phyloP scores from a whole-genome alignment of 257 asterid species.

The Ophiorrhiza pumila region DNA sequence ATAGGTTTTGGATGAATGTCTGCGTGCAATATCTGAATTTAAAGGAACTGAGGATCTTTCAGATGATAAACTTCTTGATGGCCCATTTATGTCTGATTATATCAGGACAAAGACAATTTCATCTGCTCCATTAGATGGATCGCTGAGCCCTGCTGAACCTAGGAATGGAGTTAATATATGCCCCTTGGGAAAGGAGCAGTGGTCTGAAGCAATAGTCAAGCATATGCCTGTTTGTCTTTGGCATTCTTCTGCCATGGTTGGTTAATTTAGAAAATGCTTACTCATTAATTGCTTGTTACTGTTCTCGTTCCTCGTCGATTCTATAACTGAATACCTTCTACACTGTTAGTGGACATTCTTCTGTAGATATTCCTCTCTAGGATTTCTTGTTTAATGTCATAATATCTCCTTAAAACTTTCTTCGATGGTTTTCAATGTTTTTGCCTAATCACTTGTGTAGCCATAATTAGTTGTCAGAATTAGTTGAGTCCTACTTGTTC shows the following conservation, averaged over 20 bases:
- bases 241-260: conserved; percentile 82
- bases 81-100: conserved; percentile 83
- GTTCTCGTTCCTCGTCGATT: conserved; percentile 1
- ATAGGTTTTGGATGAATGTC: conserved; percentile 91
- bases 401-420: not conserved
- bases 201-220: conserved; percentile 72
- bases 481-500: not conserved
- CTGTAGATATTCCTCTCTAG: not conserved
- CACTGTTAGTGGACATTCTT: not conserved
- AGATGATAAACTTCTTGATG: conserved; percentile 64
- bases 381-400: not conserved
- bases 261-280: conserved; percentile 23
- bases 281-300: not conserved
- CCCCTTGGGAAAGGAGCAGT: conserved; percentile 56
- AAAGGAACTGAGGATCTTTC: conserved; percentile 93
- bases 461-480: not conserved
- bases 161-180: conserved; percentile 40
- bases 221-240: conserved; percentile 67
- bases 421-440: not conserved
- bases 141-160: conserved; percentile 41
- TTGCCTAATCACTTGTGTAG: not conserved
- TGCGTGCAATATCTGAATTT: conserved; percentile 93
- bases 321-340: not conserved
- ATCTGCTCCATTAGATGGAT: conserved; percentile 77
- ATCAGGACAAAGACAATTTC: conserved; percentile 76